Conservation (phyloP, 441 rosid genomes). For the Adansonia rubrostipa region DNA sequence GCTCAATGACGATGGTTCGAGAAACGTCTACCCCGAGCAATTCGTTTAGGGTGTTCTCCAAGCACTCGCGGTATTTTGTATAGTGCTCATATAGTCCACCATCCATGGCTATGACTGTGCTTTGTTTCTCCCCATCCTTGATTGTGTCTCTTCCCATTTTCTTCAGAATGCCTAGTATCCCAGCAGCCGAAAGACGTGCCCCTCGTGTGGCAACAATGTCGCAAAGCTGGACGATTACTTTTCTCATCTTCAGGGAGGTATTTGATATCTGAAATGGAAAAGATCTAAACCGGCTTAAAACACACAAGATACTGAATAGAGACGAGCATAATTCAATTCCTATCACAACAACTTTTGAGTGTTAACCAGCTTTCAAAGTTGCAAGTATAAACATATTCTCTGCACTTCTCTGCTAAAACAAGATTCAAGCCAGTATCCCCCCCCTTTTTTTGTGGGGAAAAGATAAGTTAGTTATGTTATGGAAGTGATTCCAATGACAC, state of each 20-base stretch:
- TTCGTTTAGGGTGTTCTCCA: constrained; percentile 75
- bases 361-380: no score
- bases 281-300: background rate
- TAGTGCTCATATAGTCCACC: constrained; percentile 93
- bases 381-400: no score
- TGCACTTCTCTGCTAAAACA: no score
- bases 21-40: constrained; percentile 76
- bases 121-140: constrained; percentile 69
- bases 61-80: constrained; percentile 55
- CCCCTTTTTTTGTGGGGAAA: no score
- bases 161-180: constrained; percentile 81
- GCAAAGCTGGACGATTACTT: constrained; percentile 63
- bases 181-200: constrained; percentile 97
- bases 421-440: background rate
- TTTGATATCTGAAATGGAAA: constrained; percentile 53
- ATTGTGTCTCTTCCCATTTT: constrained; percentile 72
- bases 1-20: constrained; percentile 48
- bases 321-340: background rate
- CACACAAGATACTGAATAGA: background rate
- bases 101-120: constrained; percentile 78
- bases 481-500: background rate
- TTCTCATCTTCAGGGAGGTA: constrained; percentile 68
- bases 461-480: no score
- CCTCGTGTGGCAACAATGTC: constrained; percentile 75
- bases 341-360: background rate